phyloP scores from a whole-genome alignment of 2,329 filamentous ascomycete genomes.

The Phaeoacremonium minimum region DNA sequence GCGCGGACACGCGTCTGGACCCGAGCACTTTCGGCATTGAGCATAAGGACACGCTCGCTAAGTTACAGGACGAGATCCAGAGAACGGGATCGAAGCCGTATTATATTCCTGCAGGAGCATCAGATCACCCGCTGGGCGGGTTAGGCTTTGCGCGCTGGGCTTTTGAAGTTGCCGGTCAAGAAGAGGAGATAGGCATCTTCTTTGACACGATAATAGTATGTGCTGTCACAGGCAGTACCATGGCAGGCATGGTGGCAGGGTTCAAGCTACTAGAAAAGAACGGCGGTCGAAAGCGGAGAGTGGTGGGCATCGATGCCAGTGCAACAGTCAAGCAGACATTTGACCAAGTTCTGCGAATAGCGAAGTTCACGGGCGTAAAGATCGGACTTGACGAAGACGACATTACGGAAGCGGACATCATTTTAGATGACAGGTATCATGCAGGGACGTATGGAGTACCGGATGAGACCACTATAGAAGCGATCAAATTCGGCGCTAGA shows the following conservation, averaged over 20 bases:
- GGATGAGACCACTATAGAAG: slow-evolving; percentile 59
- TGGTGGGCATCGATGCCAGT: slow-evolving; percentile 65
- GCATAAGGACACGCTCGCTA: slow-evolving; percentile 57
- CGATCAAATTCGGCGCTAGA: slow-evolving; percentile 62
- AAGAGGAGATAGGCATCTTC: slow-evolving; percentile 55
- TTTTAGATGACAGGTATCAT: slow-evolving; percentile 62
- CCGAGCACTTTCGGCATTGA: slow-evolving; percentile 61
- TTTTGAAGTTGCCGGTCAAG: slow-evolving; percentile 63
- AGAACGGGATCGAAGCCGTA: slow-evolving; percentile 57
- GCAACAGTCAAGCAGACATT: slow-evolving; percentile 58
- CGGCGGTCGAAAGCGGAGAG: slow-evolving; percentile 40
- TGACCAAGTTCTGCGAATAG: slow-evolving; percentile 63
- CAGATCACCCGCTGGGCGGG: slow-evolving; percentile 65
- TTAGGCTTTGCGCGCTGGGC: slow-evolving; percentile 69
- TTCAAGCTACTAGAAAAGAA: slow-evolving; percentile 59
- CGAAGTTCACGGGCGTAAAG: slow-evolving; percentile 55
- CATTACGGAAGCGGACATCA: slow-evolving; percentile 57
- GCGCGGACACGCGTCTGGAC: slow-evolving; percentile 58
- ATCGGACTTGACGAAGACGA: slow-evolving; percentile 58
- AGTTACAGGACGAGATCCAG: slow-evolving; percentile 49
- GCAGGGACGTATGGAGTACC: slow-evolving; percentile 65
- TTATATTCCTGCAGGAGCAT: slow-evolving; percentile 68
- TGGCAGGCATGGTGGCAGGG: slow-evolving; percentile 69
- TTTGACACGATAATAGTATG: slow-evolving; percentile 67
- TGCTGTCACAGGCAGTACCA: slow-evolving; percentile 66